These are phyloP conservation scores for Phyllostachys edulis DNA, from an alignment of 176 grass and related monocot genomes.

Conservation along the genomic window DNA sequence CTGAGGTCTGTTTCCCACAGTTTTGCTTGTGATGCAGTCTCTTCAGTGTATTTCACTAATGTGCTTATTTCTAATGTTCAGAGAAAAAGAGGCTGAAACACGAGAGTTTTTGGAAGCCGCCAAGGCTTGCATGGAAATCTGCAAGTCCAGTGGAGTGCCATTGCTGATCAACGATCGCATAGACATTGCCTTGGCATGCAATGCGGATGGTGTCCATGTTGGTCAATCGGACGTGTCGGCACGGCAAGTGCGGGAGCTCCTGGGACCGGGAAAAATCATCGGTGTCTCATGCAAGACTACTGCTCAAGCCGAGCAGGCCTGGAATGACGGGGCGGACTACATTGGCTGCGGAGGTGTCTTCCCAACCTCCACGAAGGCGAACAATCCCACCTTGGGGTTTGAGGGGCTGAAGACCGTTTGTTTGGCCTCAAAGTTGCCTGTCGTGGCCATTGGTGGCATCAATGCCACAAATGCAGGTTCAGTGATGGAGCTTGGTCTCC, in stretches of 20 bases:
- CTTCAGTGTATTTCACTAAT: not conserved
- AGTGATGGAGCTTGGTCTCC: conserved; percentile 55
- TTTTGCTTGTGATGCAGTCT: not conserved
- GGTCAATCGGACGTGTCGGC: conserved; percentile 82
- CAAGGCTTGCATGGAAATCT: conserved; percentile 60
- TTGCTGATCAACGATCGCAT: conserved; percentile 88
- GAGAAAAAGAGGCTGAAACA: conserved; percentile 76
- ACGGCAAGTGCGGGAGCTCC: conserved; percentile 45
- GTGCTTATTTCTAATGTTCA: conserved; percentile 34
- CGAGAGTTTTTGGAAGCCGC: conserved; percentile 71
- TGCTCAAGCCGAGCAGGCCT: conserved; percentile 66
- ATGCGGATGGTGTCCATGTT: conserved; percentile 82
- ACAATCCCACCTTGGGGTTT: conserved; percentile 75
- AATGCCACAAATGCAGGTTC: conserved; percentile 57
- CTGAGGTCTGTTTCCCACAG: conserved; percentile 50
- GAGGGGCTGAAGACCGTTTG: conserved; percentile 70
- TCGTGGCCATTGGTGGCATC: conserved; percentile 88
- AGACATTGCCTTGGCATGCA: conserved; percentile 77
- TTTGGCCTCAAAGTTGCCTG: conserved; percentile 63
- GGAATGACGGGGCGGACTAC: conserved; percentile 79
- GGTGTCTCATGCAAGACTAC: conserved; percentile 84
- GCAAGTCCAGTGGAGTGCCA: conserved; percentile 58
- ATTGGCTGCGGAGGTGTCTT: conserved; percentile 83
- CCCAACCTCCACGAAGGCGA: conserved; percentile 64
- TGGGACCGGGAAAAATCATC: conserved; percentile 77